Evolutionary conservation across 129 eudicot genomes (phyloP).

Genomic region (Ambrosia artemisiifolia): DNA sequence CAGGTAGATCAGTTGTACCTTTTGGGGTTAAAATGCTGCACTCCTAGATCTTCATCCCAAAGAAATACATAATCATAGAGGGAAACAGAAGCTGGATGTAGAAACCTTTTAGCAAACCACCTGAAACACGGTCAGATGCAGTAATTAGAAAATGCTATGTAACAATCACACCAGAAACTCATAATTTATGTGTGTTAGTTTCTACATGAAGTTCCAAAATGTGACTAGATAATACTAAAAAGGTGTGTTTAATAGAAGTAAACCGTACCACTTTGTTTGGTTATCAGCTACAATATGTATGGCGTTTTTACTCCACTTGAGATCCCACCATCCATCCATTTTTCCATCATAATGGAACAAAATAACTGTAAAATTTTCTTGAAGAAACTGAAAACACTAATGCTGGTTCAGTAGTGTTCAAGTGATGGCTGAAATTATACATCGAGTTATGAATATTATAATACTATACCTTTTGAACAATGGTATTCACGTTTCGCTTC

Average conservation of each 20-base stretch:
- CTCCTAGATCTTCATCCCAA: conserved; percentile 98
- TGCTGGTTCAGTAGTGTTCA: conserved; percentile 22
- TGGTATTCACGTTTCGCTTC: conserved; percentile 60
- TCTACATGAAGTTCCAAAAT: not conserved
- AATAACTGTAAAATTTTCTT: conserved; percentile 79
- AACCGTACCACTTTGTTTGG: conserved; percentile 88
- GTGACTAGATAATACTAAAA: not conserved
- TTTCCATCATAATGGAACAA: conserved; percentile 94
- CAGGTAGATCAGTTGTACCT: conserved; percentile 43
- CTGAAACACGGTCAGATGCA: conserved; percentile 32
- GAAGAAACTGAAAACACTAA: conserved; percentile 75
- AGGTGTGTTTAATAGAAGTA: conserved; percentile 3
- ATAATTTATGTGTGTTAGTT: not conserved
- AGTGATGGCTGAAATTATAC: conserved; percentile 10
- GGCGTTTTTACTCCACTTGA: conserved; percentile 76
- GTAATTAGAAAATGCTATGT: not conserved
- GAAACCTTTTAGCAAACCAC: conserved; percentile 98
- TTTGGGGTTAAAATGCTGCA: conserved; percentile 77
- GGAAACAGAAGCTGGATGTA: conserved; percentile 84
- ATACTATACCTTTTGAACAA: conserved; percentile 65
- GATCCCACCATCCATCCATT: conserved; percentile 86
- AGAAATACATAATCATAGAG: conserved; percentile 82
- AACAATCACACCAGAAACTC: conserved; percentile 10
- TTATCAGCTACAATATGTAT: conserved; percentile 77
- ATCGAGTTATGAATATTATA: conserved; percentile 1